A percentile compares a stretch with the other conserved stretches of the same genome.
These are phyloP conservation scores for Bimuria novae-zelandiae DNA, from an alignment of 2,329 filamentous ascomycete genomes.

Conservation along the genomic window DNA sequence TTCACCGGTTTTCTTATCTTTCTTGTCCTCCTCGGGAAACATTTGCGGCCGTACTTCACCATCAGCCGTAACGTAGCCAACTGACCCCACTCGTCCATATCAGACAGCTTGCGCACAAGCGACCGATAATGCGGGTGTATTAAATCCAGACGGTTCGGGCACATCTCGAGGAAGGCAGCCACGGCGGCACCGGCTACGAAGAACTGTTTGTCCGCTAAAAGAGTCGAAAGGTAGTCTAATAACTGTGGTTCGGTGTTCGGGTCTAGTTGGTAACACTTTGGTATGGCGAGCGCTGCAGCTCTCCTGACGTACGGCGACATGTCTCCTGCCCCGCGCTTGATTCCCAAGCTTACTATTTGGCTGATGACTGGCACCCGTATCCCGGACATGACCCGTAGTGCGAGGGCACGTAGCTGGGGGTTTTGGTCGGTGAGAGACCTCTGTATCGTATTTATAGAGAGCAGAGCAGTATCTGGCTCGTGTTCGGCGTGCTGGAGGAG, in stretches of 20 bases:
- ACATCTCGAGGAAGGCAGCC: constrained; percentile 84
- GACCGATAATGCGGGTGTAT: constrained; percentile 88
- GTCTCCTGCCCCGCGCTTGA: constrained; percentile 90
- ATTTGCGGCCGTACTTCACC: constrained; percentile 81
- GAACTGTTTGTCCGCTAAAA: constrained; percentile 91
- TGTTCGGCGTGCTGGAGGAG: constrained; percentile 95
- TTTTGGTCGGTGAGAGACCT: constrained; percentile 94
- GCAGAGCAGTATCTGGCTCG: constrained; percentile 90
- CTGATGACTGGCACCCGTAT: constrained; percentile 98
- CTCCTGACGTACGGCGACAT: constrained; percentile 95
- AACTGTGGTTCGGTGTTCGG: constrained; percentile 83
- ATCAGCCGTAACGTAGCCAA: constrained; percentile 80
- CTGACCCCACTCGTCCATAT: constrained; percentile 99
- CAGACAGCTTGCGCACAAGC: constrained; percentile 86
- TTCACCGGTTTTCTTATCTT: constrained; percentile 60
- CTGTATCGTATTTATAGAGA: constrained; percentile 98
- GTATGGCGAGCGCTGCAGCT: constrained; percentile 89
- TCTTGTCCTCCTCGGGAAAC: constrained; percentile 74
- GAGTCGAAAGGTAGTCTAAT: constrained; percentile 74
- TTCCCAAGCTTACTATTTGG: constrained; percentile 93
- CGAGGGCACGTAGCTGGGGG: constrained; percentile 87
- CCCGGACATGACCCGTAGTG: constrained; percentile 93
- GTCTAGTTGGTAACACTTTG: constrained; percentile 93
- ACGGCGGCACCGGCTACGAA: constrained; percentile 96
- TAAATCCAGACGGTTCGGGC: constrained; percentile 83